Percentiles rank a stretch among this genome's conserved stretches.
Conservation (phyloP, 495 filamentous ascomycete genomes). For the Corynascus novoguineensis region DNA sequence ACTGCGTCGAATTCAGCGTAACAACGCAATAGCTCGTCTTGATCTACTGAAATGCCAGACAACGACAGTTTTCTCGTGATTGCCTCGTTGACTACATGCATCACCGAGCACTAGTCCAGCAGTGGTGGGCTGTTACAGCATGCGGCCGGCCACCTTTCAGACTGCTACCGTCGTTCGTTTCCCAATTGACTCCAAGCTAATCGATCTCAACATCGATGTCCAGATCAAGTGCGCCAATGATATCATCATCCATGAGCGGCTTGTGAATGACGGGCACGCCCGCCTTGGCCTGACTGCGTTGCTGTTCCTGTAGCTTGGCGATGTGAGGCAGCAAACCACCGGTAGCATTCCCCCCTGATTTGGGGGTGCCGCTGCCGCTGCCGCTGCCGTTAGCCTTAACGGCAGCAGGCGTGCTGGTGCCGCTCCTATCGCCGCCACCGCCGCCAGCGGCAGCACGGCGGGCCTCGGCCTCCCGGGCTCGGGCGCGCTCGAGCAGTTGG, state of each 20-base stretch:
- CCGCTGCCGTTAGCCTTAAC: constrained; percentile 31
- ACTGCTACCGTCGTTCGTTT: too few relatives aligned
- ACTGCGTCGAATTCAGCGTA: too few relatives aligned
- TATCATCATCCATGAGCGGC: constrained; percentile 76
- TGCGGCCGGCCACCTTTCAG: too few relatives aligned
- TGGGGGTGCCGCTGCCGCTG: constrained; percentile 40
- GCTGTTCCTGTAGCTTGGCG: constrained; percentile 50
- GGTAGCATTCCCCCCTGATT: constrained; percentile 9
- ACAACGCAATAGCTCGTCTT: too few relatives aligned
- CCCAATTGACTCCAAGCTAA: not conserved
- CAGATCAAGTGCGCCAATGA: constrained; percentile 73
- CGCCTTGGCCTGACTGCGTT: constrained; percentile 50
- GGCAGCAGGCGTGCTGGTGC: constrained; percentile 39
- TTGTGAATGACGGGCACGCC: constrained; percentile 62
- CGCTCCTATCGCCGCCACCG: constrained; percentile 45
- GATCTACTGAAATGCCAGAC: too few relatives aligned
- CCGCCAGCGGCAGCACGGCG: constrained; percentile 38
- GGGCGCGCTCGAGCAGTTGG: constrained; percentile 69
- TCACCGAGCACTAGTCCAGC: too few relatives aligned
- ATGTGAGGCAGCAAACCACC: constrained; percentile 44
- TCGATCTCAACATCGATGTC: constrained; percentile 73
- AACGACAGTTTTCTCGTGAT: too few relatives aligned
- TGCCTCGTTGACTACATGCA: too few relatives aligned
- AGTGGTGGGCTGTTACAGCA: too few relatives aligned
- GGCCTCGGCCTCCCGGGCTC: constrained; percentile 51